Base-by-base conservation (phyloP, 768 basidiomycete genomes). In the Mycena galopus region DNA sequence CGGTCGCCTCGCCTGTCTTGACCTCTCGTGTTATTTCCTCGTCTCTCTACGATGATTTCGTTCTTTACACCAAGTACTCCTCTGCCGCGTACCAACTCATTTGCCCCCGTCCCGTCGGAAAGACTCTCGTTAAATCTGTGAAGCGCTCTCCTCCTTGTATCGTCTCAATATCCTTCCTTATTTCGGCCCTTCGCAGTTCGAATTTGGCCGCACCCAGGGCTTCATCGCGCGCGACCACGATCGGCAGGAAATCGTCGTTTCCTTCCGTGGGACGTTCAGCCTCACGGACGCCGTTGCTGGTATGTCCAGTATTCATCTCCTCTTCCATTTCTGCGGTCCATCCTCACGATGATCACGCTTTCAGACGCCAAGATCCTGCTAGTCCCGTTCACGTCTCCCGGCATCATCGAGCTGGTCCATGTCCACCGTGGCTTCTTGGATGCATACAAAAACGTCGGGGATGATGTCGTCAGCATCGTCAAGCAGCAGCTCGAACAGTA, bases 41-140 rank as follows among this genome's bases (percentile, higher is more conserved):
- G 30, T 63, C 75, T 23, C 79, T 82, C 1, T 88, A 86, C 67
- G 77, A 84, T 53, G 78, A 88, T 57, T 81, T 89, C 37, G 84
- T 83, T 67, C 81, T 79, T 17, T 88, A 85, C 73, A 82, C 85
- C 1, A 87, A 86, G 74, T 89, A 88, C 73, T 84, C 88, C 8
- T 89, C 88, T 8, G 86, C 87, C 2, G 83, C 83, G 21, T 88
- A 89, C 72, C 87, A 86, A 63, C 63, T 79, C 29, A 39, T 87
- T 9, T 89, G 88, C 67, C 86, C 84, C 6, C 78, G 79, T 12
- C 89, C 89, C n/a, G 77, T 88, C 69, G 88, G 89, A 3, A 87
- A 84, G 42, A 80, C 72, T 9, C 82, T 89, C 44, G 71, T 89
- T 32, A 47, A 71, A n/a, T 74, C 81, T 77, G 88, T 88, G 39